phyloP scores from a whole-genome alignment of 2,329 filamentous ascomycete species.

The Diaporthe caulivora region DNA sequence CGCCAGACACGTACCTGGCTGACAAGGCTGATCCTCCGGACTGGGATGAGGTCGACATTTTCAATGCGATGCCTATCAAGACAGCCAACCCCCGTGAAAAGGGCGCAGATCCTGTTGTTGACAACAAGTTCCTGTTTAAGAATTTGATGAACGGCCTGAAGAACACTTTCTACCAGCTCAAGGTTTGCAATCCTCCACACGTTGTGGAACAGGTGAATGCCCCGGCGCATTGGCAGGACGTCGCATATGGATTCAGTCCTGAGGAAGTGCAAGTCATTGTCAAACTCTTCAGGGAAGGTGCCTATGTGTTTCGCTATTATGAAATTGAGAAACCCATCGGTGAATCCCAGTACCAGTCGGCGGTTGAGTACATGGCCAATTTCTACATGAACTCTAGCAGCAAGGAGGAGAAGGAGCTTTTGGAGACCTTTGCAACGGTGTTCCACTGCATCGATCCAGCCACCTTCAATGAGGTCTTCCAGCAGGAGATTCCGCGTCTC shows the following conservation, averaged over 20 bases:
- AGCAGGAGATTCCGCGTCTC: constrained; percentile 94
- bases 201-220: constrained; percentile 82
- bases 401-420: constrained; percentile 96
- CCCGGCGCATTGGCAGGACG: constrained; percentile 92
- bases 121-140: constrained; percentile 98
- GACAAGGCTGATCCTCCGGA: constrained; percentile 85
- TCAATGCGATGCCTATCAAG: constrained; percentile 95
- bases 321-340: constrained; percentile 83
- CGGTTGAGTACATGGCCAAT: constrained; percentile 92
- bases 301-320: constrained; percentile 97
- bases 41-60: constrained; percentile 99
- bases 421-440: constrained; percentile 97
- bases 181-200: constrained; percentile 84
- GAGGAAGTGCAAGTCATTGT: constrained; percentile 97
- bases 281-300: constrained; percentile 96
- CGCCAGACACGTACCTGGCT: constrained; percentile 84
- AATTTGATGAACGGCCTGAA: constrained; percentile 96
- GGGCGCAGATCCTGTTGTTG: constrained; percentile 88
- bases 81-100: constrained; percentile 91
- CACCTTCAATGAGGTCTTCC: constrained; percentile 98
- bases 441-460: constrained; percentile 99
- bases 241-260: constrained; percentile 95
- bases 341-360: constrained; percentile 81
- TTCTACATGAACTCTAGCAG: constrained; percentile 94
- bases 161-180: constrained; percentile 95